phyloP scores from a whole-genome alignment of 1,284 basidiomycete genomes.

The Singerocomus inundabilis region DNA sequence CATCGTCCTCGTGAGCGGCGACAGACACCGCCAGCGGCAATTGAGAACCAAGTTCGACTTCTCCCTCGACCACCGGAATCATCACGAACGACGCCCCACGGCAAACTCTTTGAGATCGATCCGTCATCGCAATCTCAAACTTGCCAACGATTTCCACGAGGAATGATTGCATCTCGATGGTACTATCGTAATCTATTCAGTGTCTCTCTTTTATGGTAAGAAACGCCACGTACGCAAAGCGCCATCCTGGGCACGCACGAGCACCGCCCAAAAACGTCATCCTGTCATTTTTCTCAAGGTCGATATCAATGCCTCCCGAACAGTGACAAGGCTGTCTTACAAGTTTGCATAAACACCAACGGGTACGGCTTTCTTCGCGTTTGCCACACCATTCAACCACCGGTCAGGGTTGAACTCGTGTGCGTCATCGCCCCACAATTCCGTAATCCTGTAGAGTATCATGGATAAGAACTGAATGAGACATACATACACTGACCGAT shows the following conservation, averaged over 20 bases:
- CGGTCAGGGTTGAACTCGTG: slow-evolving; percentile 50
- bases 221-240: slow-evolving; percentile 37
- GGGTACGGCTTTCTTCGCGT: slow-evolving; percentile 36
- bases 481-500: slow-evolving; percentile 28
- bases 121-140: slow-evolving; percentile 46
- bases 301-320: not conserved
- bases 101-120: slow-evolving; percentile 38
- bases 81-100: slow-evolving; percentile 45
- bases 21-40: slow-evolving; percentile 46
- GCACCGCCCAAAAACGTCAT: slow-evolving; percentile 46
- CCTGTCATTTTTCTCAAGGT: slow-evolving; percentile 20
- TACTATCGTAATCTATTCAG: not conserved
- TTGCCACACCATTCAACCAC: slow-evolving; percentile 39
- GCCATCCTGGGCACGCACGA: slow-evolving; percentile 48
- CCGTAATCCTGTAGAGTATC: slow-evolving; percentile 35
- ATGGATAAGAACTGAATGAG: not conserved
- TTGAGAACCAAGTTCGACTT: slow-evolving; percentile 44
- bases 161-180: slow-evolving; percentile 51
- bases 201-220: not conserved
- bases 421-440: slow-evolving; percentile 51
- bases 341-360: slow-evolving; percentile 52
- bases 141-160: slow-evolving; percentile 46
- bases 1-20: slow-evolving; percentile 35
- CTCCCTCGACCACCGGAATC: slow-evolving; percentile 46
- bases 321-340: slow-evolving; percentile 34